Evolutionary conservation across 305 asterid genomes (phyloP).

Genomic region (Fraxinus dipetala): DNA sequence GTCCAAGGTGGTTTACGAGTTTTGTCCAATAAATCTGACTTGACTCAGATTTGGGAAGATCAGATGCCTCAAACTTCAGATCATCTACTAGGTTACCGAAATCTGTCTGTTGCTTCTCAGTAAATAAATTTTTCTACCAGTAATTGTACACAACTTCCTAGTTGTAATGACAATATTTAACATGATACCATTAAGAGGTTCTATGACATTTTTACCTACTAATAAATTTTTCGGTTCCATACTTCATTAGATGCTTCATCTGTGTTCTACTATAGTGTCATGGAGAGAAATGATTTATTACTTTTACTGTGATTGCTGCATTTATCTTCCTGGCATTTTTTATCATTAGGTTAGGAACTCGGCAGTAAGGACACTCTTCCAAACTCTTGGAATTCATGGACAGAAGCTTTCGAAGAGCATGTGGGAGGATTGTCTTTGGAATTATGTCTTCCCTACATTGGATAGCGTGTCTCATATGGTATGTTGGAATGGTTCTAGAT

Average conservation of each 20-base stretch:
- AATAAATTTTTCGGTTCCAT: slow-evolving; percentile 10
- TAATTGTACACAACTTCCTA: background rate
- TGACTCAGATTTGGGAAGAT: slow-evolving; percentile 6
- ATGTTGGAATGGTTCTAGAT: slow-evolving; percentile 27
- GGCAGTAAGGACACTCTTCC: slow-evolving; percentile 93
- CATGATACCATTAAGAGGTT: slow-evolving; percentile 4
- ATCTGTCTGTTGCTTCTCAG: slow-evolving; percentile 1
- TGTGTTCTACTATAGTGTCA: slow-evolving; percentile 15
- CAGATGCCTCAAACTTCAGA: background rate
- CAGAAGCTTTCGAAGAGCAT: slow-evolving; percentile 84
- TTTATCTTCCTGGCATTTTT: slow-evolving; percentile 26
- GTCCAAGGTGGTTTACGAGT: background rate
- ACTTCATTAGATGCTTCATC: slow-evolving; percentile 20
- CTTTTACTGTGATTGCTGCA: slow-evolving; percentile 22
- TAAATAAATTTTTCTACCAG: background rate
- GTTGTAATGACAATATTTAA: background rate
- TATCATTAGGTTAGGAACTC: slow-evolving; percentile 85
- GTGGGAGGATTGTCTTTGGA: slow-evolving; percentile 96
- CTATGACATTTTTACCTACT: background rate
- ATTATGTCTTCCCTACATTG: slow-evolving; percentile 83
- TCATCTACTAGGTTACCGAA: background rate
- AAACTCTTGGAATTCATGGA: slow-evolving; percentile 97
- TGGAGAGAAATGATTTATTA: slow-evolving; percentile 18
- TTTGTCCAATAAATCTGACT: slow-evolving; percentile 6
- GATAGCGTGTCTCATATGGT: slow-evolving; percentile 95